phyloP scores from a whole-genome alignment of 306 rosid species.

The Citrullus colocynthis region DNA sequence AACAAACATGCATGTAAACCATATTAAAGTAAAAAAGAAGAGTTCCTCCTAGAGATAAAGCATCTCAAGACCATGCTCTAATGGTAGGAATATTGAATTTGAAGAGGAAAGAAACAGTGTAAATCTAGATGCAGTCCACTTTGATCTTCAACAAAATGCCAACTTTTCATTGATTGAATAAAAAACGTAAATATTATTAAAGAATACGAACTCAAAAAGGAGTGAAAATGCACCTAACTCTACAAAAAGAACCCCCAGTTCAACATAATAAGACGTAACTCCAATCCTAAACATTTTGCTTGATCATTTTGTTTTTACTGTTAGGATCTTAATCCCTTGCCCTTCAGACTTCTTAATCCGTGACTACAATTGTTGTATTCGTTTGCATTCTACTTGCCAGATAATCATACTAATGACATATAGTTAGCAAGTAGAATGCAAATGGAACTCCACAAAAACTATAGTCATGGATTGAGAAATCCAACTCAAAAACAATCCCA shows the following conservation, averaged over 20 bases:
- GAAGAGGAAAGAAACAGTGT: too few species aligned
- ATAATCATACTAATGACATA: background rate
- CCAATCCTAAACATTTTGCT: background rate
- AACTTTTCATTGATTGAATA: background rate
- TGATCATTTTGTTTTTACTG: background rate
- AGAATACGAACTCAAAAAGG: background rate
- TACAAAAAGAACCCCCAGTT: too few species aligned
- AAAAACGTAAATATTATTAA: too few species aligned
- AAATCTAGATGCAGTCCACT: background rate
- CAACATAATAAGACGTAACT: too few species aligned
- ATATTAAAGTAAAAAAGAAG: background rate
- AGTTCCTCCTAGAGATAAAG: background rate
- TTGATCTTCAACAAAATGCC: background rate
- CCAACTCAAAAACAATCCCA: background rate
- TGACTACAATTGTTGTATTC: background rate
- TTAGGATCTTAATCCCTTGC: background rate
- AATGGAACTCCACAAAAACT: background rate
- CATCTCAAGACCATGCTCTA: background rate
- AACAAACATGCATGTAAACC: background rate
- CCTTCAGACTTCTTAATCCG: background rate
- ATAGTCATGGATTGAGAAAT: background rate
- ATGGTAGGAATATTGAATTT: background rate
- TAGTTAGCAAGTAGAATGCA: background rate
- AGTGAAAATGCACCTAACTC: background rate
- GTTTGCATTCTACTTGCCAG: background rate